Evolutionary conservation across 176 grass and related monocot species (phyloP).

Genomic region (Urochloa ruziziensis): DNA sequence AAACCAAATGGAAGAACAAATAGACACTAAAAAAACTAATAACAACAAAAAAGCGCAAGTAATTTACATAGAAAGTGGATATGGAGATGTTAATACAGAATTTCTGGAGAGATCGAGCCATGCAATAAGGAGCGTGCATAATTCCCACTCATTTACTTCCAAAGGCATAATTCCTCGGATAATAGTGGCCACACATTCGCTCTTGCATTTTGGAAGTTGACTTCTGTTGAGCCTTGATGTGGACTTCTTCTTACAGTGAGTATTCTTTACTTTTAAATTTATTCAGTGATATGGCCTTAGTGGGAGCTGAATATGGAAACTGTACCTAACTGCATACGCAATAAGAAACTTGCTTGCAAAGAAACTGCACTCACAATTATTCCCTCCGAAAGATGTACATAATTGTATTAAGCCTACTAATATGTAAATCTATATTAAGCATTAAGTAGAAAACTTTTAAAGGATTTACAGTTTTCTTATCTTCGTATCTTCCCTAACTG

Average conservation of each 20-base stretch:
- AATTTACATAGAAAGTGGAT: not conserved
- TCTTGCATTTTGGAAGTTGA: slow-evolving; percentile 45
- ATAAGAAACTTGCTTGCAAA: slow-evolving; percentile 26
- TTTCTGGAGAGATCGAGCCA: slow-evolving; percentile 27
- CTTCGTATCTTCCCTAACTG: not conserved
- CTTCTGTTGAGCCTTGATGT: slow-evolving; percentile 46
- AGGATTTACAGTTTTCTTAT: not conserved
- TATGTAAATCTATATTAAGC: slow-evolving; percentile 9
- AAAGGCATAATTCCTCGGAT: slow-evolving; percentile 37
- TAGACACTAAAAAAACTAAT: not conserved
- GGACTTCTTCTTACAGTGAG: slow-evolving; percentile 35
- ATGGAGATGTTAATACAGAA: slow-evolving; percentile 14
- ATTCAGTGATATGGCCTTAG: slow-evolving; percentile 38
- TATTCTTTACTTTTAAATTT: slow-evolving; percentile 18
- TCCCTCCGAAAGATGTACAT: slow-evolving; percentile 11
- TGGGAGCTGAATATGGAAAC: slow-evolving; percentile 39
- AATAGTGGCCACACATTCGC: slow-evolving; percentile 26
- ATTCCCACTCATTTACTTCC: slow-evolving; percentile 18
- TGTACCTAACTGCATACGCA: slow-evolving; percentile 39
- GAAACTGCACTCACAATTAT: not conserved
- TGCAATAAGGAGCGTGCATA: slow-evolving; percentile 32
- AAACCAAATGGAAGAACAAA: slow-evolving; percentile 1
- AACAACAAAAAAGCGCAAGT: not conserved
- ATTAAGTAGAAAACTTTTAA: not conserved
- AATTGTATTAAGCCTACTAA: slow-evolving; percentile 2